A percentile compares a stretch with the other conserved stretches of the same genome.
phyloP scores from a whole-genome alignment of 495 filamentous ascomycete species.

The Acidomyces sp. region DNA sequence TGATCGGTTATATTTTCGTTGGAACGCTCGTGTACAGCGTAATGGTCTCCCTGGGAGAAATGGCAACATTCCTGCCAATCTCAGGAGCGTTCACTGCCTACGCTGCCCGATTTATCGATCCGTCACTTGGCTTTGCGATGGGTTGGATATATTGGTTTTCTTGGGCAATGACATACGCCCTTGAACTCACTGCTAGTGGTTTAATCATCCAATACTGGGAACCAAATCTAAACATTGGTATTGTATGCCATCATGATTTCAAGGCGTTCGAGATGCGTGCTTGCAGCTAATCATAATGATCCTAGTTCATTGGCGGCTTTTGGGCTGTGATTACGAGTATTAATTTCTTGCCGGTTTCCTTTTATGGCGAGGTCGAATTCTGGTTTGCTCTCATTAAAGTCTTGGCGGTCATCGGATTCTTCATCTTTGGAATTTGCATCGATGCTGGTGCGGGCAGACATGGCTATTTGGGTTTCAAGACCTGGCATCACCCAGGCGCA shows the following conservation, averaged over 20 bases:
- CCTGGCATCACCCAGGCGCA: constrained; percentile 43
- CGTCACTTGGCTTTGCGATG: constrained; percentile 50
- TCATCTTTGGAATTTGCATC: constrained; percentile 31
- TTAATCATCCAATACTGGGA: constrained; percentile 40
- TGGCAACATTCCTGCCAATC: constrained; percentile 57
- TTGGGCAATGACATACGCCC: constrained; percentile 17
- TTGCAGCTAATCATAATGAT: no score
- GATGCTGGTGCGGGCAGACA: constrained; percentile 36
- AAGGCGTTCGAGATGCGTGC: no score
- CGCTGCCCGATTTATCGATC: constrained; percentile 43
- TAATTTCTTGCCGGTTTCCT: constrained; percentile 30
- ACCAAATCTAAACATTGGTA: constrained; percentile 24
- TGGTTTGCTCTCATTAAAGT: constrained; percentile 35
- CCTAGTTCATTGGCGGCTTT: constrained; percentile 36
- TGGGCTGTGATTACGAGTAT: constrained; percentile 17
- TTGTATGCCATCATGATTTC: no score
- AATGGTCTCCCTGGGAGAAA: constrained; percentile 55
- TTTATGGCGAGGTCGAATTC: constrained; percentile 40
- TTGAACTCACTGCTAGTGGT: constrained; percentile 29
- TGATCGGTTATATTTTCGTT: constrained; percentile 39
- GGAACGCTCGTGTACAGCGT: constrained; percentile 42
- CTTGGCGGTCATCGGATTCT: constrained; percentile 32
- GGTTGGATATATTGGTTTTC: constrained; percentile 29
- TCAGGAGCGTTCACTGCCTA: constrained; percentile 29
- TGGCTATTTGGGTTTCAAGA: constrained; percentile 52